phyloP scores from a whole-genome alignment of 371 early-diverging fungal species.

The Apophysomyces variabilis region DNA sequence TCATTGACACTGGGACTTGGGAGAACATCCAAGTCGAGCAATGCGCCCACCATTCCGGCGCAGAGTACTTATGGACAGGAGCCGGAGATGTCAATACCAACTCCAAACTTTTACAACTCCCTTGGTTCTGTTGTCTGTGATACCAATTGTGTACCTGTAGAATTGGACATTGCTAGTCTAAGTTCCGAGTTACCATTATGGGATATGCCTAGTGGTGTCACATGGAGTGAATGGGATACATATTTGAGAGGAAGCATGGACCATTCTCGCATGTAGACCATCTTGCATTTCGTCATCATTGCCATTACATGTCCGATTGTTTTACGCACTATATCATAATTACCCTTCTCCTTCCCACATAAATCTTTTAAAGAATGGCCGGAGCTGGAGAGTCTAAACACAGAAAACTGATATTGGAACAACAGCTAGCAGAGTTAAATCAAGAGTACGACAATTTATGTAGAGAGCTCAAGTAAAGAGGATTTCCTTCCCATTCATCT shows the following conservation, averaged over 20 bases:
- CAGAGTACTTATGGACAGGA: not conserved
- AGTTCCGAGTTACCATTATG: slow-evolving; percentile 37
- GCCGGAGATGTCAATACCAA: not conserved
- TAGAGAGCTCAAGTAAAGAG: not conserved
- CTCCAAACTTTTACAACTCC: not conserved
- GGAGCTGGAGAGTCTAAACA: not conserved
- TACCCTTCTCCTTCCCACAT: not conserved
- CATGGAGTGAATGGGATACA: slow-evolving; percentile 46
- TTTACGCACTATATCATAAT: not conserved
- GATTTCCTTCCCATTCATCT: not conserved
- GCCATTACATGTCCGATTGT: no score
- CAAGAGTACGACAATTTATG: not conserved
- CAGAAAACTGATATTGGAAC: not conserved
- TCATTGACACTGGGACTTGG: slow-evolving; percentile 7
- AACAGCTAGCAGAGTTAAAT: not conserved
- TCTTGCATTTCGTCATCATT: slow-evolving; percentile 6
- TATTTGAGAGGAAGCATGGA: slow-evolving; percentile 23
- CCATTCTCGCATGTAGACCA: not conserved
- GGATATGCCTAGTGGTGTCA: slow-evolving; percentile 36
- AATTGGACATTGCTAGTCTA: slow-evolving; percentile 31
- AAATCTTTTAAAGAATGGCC: not conserved
- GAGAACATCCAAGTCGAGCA: not conserved
- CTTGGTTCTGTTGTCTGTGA: not conserved
- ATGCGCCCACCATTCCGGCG: not conserved
- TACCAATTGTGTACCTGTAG: not conserved